Conservation (phyloP, 2,329 filamentous ascomycete species). For the Cordyceps cateniannulata region DNA sequence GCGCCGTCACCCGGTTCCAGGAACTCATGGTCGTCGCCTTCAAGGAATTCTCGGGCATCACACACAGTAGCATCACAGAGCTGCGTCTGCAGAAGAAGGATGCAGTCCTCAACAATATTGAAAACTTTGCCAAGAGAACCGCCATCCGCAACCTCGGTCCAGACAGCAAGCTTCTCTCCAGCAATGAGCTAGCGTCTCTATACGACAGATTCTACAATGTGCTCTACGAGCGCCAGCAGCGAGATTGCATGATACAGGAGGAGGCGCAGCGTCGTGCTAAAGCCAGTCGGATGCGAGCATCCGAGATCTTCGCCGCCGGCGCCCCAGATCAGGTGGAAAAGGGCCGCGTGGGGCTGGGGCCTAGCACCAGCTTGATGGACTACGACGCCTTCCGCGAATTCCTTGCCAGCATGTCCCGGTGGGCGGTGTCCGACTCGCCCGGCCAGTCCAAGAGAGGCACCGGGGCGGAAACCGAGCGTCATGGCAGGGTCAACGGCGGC, state of each 20-base stretch:
- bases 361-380: slow-evolving; percentile 91
- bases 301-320: slow-evolving; percentile 31
- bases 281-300: slow-evolving; percentile 41
- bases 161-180: slow-evolving; percentile 83
- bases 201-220: slow-evolving; percentile 94
- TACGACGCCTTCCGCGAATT: slow-evolving; percentile 96
- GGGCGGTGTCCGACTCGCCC: slow-evolving; percentile 86
- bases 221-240: slow-evolving; percentile 84
- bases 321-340: slow-evolving; percentile 59
- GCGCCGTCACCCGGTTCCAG: slow-evolving; percentile 91
- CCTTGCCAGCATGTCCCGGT: slow-evolving; percentile 79
- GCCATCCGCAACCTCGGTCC: slow-evolving; percentile 93
- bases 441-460: slow-evolving; percentile 45
- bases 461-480: slow-evolving; percentile 45
- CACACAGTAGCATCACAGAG: slow-evolving; percentile 85
- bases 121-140: slow-evolving; percentile 94
- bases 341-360: slow-evolving; percentile 79
- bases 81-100: slow-evolving; percentile 89
- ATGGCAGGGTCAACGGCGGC: slow-evolving; percentile 54
- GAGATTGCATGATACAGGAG: slow-evolving; percentile 69
- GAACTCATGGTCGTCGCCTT: slow-evolving; percentile 99
- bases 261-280: slow-evolving; percentile 62
- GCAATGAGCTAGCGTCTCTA: slow-evolving; percentile 79
- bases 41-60: slow-evolving; percentile 95
- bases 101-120: slow-evolving; percentile 88